Base-by-base conservation (phyloP, 441 rosid species). In the Metrosideros polymorpha region DNA sequence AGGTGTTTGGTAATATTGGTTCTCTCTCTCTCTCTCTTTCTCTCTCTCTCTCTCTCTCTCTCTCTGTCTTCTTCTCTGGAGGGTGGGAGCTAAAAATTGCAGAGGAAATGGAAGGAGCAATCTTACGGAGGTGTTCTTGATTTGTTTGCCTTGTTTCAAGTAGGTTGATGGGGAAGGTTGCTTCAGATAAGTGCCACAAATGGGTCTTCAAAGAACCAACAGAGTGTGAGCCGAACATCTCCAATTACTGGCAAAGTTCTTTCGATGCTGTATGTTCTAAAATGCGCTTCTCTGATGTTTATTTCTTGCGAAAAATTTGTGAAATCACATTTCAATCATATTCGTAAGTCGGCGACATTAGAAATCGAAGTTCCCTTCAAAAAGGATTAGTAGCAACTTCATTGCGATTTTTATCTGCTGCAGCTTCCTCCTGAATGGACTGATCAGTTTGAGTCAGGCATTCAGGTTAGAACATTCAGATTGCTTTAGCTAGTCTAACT, bases 121-220 rank as follows among this genome's bases (percentile, higher is more conserved):
- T 71, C 79, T 39, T 43, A 39, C 79, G 79, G 79, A 71, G n/a
- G 42, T 53, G 43, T 51, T 51, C 84, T 86, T 90, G 50, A 89
- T 89, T 85, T 87, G 86, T 25, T 88, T 88, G n/a, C 39, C 49
- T 84, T 86, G 6, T 85, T 86, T 32, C 87, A 52, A 83, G 83
- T 96, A 96, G 99, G 92, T 92, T 97, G 89, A 96, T 97, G 99
- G 99, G 98, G 86, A 97, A 97, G 90, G 99, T 97, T 92, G 99
- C 99, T 85, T 96, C 99, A 63, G 99, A 98, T 92, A 98, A 98
- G 92, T 97, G 99, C 86, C 99, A 96, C 92, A 98, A 98, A 88
- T 96, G 99, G 99, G 99, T 98, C 18, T 96, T 95, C 94, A 97
- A 96, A 91, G 99, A 97, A 89, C 99, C 99, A 57, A 91, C 97